Evolutionary conservation across 1,284 basidiomycete species (phyloP), one percentile per base, ranked within the genome.

Genomic region (Cystobasidium sp.): DNA sequence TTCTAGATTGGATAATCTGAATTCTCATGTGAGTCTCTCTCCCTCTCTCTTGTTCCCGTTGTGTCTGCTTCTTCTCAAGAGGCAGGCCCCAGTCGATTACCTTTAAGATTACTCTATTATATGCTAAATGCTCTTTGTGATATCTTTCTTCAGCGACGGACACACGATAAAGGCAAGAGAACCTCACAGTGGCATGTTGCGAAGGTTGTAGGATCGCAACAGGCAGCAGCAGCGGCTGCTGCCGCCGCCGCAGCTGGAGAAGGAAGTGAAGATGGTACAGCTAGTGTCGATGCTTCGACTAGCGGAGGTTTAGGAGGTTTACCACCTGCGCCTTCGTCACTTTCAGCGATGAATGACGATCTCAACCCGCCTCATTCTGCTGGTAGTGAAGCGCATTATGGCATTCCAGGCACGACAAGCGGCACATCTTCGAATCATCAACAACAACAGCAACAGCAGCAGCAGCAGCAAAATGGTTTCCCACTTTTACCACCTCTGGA

Each of bases 111-210:
- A 59, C 16, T 9, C 39, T n/a, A 12, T 59, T 43, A 7, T 37
- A 59, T 59, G 31, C 39, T 46, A 7, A 46, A 3, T 22, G 9
- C 9, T 64, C 39, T 31, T 10, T 24, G 14, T 64, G 6, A 62
- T n/a, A 16, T 31, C 12, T 46, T 31, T 31, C 12, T 6, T 16
- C 53, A 73, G 70, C 55, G 58, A 66, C 70, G 70, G 1, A 73
- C 70, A 8, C 70, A 73, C 41, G 70, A 73, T 4, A 73, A 73
- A 43, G 70, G 70, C 20, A 73, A 73, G 55, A 49, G 70, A 18
- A 73, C 70, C 14, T 37, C 70, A 39, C 70, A 73, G 47, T 73
- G 70, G 70, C 70, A 73, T 16, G 63, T 56, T 66, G 70, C 70
- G 8, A 73, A 73, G 59, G 62, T 73, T 31, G 70, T 73, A 6